Evolutionary conservation across 177 flowering plant genomes (phyloP).

Genomic region (Vitis hybrid): DNA sequence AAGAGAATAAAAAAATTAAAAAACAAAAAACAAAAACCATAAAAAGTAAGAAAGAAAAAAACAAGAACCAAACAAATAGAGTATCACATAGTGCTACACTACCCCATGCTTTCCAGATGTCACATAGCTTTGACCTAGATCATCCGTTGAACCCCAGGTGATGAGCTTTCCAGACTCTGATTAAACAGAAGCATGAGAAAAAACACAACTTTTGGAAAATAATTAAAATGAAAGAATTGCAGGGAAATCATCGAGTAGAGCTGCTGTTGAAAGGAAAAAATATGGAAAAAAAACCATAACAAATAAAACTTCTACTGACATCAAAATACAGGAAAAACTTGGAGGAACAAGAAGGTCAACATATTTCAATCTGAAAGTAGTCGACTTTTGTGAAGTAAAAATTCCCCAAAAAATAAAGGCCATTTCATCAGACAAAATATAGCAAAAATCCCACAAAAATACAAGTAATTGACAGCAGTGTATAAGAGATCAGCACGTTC

Average conservation of each 20-base stretch:
- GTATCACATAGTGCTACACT: constrained; percentile 11
- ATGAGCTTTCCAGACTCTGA: constrained; percentile 90
- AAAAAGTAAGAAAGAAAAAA: not conserved
- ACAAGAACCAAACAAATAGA: not conserved
- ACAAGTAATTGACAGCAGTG: no score
- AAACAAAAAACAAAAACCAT: not conserved
- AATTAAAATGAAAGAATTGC: not conserved
- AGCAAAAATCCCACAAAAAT: no score
- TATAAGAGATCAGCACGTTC: no score
- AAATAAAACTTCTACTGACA: no score
- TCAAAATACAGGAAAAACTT: no score
- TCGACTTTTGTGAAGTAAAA: no score
- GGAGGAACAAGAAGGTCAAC: no score
- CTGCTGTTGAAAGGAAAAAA: not conserved
- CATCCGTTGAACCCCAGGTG: constrained; percentile 99
- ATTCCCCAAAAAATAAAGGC: no score
- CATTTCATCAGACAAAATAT: no score
- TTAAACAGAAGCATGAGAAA: constrained; percentile 8
- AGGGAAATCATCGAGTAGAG: no score
- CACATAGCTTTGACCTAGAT: constrained; percentile 87
- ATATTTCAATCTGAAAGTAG: no score
- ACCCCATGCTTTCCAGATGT: constrained; percentile 85
- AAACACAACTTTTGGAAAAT: not conserved
- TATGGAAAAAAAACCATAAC: not conserved
- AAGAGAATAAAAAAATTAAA: not conserved